Evolutionary conservation across 768 basidiomycete species (phyloP).

Genomic region (Pulveroboletus ravenelii): DNA sequence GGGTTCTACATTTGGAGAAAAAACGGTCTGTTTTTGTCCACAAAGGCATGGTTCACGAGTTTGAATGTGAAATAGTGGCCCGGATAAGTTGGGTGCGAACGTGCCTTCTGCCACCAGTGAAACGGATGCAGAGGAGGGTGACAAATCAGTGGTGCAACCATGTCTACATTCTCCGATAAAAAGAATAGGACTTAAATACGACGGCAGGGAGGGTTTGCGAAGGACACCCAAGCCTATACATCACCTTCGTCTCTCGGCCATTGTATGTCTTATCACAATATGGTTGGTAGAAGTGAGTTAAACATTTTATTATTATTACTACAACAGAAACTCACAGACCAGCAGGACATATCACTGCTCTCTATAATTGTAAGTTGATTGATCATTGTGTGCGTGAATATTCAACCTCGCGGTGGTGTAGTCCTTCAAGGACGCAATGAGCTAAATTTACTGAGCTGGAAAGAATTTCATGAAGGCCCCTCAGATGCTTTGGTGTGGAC

Average conservation of each 20-base stretch:
- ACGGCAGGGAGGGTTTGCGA: neutral
- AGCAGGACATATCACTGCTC: conserved; percentile 29
- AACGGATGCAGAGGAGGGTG: neutral
- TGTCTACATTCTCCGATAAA: conserved; percentile 7
- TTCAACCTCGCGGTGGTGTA: conserved; percentile 13
- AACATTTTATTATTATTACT: neutral
- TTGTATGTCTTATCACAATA: conserved; percentile 2
- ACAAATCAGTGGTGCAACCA: neutral
- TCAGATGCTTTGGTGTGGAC: conserved; percentile 45
- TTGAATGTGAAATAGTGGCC: neutral
- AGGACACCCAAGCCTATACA: neutral
- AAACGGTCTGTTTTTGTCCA: neutral
- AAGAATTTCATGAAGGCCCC: conserved; percentile 38
- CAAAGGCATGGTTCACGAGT: neutral
- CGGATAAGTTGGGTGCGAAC: neutral
- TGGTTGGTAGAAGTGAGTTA: conserved; percentile 22
- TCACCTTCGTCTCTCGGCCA: neutral
- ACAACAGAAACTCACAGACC: conserved; percentile 9
- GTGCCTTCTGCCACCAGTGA: no score
- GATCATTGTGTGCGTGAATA: neutral
- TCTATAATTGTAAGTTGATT: conserved; percentile 44
- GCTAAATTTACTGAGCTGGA: conserved; percentile 37
- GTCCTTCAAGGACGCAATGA: conserved; percentile 35
- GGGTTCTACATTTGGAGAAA: conserved; percentile 1
- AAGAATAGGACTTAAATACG: conserved; percentile 23